A percentile compares a stretch with the other conserved stretches of the same genome.
Conservation (phyloP, 2,329 filamentous ascomycete genomes). For the Aspergillus flavus region DNA sequence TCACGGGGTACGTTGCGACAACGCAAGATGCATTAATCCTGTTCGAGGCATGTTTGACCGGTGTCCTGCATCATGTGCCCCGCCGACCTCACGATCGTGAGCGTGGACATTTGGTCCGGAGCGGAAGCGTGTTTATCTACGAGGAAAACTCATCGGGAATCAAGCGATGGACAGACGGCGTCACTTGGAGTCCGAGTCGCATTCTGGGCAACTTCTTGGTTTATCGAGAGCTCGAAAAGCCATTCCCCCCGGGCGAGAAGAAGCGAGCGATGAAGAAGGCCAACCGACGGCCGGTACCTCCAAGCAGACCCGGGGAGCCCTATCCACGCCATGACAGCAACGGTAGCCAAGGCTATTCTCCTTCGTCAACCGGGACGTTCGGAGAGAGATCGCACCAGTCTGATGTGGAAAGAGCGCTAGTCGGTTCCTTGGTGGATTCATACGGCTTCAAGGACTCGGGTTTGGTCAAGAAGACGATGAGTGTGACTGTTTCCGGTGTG, state of each 20-base stretch:
- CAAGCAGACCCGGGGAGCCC: constrained; percentile 55
- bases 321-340: constrained; percentile 50
- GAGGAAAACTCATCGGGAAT: constrained; percentile 89
- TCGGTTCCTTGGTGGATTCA: constrained; percentile 85
- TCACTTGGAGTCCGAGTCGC: constrained; percentile 86
- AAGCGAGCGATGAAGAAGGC: constrained; percentile 77
- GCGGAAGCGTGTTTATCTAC: constrained; percentile 87
- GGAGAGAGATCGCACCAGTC: constrained; percentile 44
- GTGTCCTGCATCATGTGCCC: constrained; percentile 72
- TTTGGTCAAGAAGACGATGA: constrained; percentile 91
- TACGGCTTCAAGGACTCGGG: constrained; percentile 84
- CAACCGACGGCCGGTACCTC: constrained; percentile 48
- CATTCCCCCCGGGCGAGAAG: constrained; percentile 81
- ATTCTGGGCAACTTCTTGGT: constrained; percentile 84
- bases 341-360: constrained; percentile 39
- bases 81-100: constrained; percentile 86
- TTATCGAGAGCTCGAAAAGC: constrained; percentile 78
- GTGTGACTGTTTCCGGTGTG: constrained; percentile 71
- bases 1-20: constrained; percentile 66
- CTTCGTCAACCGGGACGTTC: constrained; percentile 34
- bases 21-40: constrained; percentile 77
- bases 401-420: constrained; percentile 60
- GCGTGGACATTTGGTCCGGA: constrained; percentile 73
- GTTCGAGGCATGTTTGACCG: constrained; percentile 76
- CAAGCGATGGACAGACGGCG: constrained; percentile 91